Conservation (phyloP, 2,329 filamentous ascomycete species). For the Monosporascus sp. region DNA sequence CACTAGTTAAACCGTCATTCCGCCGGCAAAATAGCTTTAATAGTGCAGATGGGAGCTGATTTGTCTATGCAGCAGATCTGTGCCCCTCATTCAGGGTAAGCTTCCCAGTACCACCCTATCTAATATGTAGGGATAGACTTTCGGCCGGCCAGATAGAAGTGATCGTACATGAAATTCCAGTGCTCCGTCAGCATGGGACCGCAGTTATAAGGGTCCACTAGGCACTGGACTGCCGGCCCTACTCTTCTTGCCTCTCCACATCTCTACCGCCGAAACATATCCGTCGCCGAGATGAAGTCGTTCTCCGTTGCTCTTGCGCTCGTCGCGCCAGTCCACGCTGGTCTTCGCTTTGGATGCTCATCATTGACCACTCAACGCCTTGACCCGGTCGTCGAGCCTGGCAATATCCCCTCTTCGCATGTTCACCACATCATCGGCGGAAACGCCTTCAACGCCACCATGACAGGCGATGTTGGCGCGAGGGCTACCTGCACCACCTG, state of each 20-base stretch:
- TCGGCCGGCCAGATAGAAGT: slow-evolving; percentile 2
- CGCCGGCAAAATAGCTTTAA: slow-evolving; percentile 18
- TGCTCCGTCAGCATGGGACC: background rate
- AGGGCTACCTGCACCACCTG: slow-evolving; percentile 25
- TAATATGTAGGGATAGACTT: slow-evolving; percentile 6
- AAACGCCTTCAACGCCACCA: slow-evolving; percentile 27
- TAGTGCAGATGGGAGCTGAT: slow-evolving; percentile 10
- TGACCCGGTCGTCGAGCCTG: slow-evolving; percentile 25
- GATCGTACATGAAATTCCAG: slow-evolving; percentile 1
- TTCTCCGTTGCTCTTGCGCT: slow-evolving; percentile 19
- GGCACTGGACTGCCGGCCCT: background rate
- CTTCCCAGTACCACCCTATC: slow-evolving; percentile 5
- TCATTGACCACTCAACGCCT: slow-evolving; percentile 24
- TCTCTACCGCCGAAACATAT: slow-evolving; percentile 4
- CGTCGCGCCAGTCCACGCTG: slow-evolving; percentile 22
- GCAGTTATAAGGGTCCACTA: slow-evolving; percentile 8
- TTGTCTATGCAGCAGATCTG: slow-evolving; percentile 6
- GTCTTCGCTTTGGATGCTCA: slow-evolving; percentile 25
- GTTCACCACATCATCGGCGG: slow-evolving; percentile 28
- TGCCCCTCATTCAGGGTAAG: slow-evolving; percentile 2
- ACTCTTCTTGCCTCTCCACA: slow-evolving; percentile 2
- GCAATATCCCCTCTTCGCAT: slow-evolving; percentile 20
- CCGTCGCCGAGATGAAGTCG: slow-evolving; percentile 21
- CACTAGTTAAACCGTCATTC: slow-evolving; percentile 13
- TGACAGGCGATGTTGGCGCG: slow-evolving; percentile 22